Evolutionary conservation across 2,329 filamentous ascomycete species (phyloP), one percentile per base, ranked within the genome.

Genomic region (Exophiala phaeomuriformis): DNA sequence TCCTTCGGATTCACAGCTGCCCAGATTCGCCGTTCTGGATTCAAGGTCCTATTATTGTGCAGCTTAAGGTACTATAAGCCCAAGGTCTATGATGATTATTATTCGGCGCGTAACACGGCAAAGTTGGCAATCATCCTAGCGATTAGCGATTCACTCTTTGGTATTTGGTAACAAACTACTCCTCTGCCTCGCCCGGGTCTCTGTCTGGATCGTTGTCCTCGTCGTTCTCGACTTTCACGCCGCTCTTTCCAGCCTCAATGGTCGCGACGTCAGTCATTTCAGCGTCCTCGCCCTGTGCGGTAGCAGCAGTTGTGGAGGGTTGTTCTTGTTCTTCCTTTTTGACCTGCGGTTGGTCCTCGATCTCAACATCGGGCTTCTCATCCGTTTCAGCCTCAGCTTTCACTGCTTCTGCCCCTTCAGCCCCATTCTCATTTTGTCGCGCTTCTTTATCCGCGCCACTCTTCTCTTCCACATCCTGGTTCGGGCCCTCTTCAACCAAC

Each of bases 261-360:
- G 45, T 44, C 41, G 47, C 30, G 19, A 55, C 19, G 43, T 58
- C 52, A 6, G 33, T 28, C 52, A 55, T 58, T 32, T 58, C 55
- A 6, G 49, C 49, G n/a, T 58, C 55, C 31, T 52, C 36, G 28
- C 12, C 43, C 36, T 6, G 5, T 43, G 3, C 47, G 30, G 32
- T 10, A 42, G 19, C 39, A 36, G 33, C 33, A 7, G 19, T 19
- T 2, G 19, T 19, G 19, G 19, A 5, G 39, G 5, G 12, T 28
- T 28, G 6, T 5, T 9, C 12, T 41, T 28, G 19, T 41, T 9
- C 19, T 28, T 31, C 29, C 10, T 8, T 40, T 9, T 32, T 32
- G 12, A 32, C 39, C 31, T 44, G 30, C 10, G n/a, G 1, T 5
- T 32, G 7, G 29, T 47, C 19, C 27, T 12, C 43, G 33, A 12